phyloP scores from a whole-genome alignment of 768 basidiomycete species.

The Solioccasus polychromus region DNA sequence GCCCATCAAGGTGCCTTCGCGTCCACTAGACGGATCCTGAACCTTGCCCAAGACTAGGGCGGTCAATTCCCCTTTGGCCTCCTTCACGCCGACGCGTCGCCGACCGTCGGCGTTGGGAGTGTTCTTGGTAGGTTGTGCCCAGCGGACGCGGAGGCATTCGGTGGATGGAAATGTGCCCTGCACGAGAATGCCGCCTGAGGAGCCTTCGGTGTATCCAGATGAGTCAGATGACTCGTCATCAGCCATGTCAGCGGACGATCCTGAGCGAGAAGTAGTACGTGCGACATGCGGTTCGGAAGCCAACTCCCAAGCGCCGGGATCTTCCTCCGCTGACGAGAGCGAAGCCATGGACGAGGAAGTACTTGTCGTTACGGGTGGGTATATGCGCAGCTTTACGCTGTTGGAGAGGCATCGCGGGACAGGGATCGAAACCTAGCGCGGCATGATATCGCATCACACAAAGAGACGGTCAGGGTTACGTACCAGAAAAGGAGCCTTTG shows the following conservation, averaged over 20 bases:
- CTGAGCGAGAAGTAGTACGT: conserved; percentile 49
- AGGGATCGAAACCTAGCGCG: conserved; percentile 66
- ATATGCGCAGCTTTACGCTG: conserved; percentile 69
- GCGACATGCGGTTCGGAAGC: conserved; percentile 76
- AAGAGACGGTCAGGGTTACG: conserved; percentile 16
- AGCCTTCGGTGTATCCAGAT: conserved; percentile 44
- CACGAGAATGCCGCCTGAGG: conserved; percentile 62
- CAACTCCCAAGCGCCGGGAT: conserved; percentile 67
- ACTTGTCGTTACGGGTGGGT: conserved; percentile 53
- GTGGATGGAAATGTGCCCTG: conserved; percentile 78
- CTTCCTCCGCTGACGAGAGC: conserved; percentile 73
- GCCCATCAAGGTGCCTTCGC: conserved; percentile 58
- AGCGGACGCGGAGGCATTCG: conserved; percentile 71
- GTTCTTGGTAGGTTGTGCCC: conserved; percentile 64
- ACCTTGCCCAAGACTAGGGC: conserved; percentile 55
- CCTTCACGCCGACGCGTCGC: conserved; percentile 65
- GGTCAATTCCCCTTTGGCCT: conserved; percentile 65
- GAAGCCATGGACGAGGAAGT: conserved; percentile 65
- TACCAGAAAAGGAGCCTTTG: conserved; percentile 73
- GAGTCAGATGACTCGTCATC: conserved; percentile 84
- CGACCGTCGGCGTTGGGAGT: conserved; percentile 50
- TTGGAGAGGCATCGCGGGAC: conserved; percentile 78
- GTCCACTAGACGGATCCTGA: conserved; percentile 34
- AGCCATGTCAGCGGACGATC: conserved; percentile 68
- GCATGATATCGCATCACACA: conserved; percentile 3